Percentiles rank a stretch among this genome's conserved stretches.
These are phyloP conservation scores for Pisolithus thermaeus DNA, from an alignment of 1,284 basidiomycete species.

Conservation along the genomic window DNA sequence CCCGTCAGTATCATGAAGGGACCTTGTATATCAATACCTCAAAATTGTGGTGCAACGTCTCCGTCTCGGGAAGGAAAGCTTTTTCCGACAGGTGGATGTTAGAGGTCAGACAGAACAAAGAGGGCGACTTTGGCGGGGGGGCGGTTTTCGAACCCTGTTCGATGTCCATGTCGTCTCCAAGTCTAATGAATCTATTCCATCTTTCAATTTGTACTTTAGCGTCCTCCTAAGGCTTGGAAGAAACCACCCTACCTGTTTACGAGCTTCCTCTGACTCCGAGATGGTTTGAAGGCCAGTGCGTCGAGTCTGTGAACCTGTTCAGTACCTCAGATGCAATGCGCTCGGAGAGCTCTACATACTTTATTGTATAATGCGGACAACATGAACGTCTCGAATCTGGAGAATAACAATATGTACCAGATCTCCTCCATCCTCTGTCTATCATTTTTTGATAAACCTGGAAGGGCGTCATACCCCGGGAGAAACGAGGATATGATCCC, in stretches of 20 bases:
- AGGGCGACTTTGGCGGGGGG: neutral
- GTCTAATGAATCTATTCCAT: conserved; percentile 71
- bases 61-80: conserved; percentile 22
- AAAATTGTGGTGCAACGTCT: conserved; percentile 36
- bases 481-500: conserved; percentile 11
- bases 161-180: conserved; percentile 38
- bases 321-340: neutral
- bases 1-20: neutral
- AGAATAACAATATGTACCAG: conserved; percentile 78
- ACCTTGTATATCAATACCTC: conserved; percentile 38
- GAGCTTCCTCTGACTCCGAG: conserved; percentile 76
- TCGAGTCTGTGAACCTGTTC: conserved; percentile 53
- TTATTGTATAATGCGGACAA: conserved; percentile 92
- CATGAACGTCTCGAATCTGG: conserved; percentile 80
- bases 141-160: conserved; percentile 21
- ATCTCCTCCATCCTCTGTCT: conserved; percentile 86
- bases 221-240: neutral
- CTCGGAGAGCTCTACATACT: conserved; percentile 34
- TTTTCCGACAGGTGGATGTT: conserved; percentile 40
- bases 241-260: conserved; percentile 48
- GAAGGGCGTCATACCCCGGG: neutral
- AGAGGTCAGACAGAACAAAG: conserved; percentile 33
- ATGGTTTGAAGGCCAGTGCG: conserved; percentile 62
- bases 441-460: conserved; percentile 78
- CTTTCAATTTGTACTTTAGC: conserved; percentile 26